phyloP scores from a whole-genome alignment of 805 yeast species.

The Scheffersomyces coipomensis region DNA sequence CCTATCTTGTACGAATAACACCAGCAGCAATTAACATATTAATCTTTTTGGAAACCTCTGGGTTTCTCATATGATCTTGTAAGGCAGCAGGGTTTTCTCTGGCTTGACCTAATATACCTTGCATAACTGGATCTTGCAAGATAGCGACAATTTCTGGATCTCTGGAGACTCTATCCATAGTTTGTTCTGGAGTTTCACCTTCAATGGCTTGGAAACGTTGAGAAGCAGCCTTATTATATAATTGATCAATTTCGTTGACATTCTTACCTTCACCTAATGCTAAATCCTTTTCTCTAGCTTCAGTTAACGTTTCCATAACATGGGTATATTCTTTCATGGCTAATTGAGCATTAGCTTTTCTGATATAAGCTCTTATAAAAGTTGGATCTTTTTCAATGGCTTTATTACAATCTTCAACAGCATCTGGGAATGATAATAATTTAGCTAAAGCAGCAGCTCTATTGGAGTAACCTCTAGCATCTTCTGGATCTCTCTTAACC shows the following conservation, averaged over 20 bases:
- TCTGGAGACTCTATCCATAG: conserved; percentile 82
- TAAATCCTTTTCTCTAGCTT: conserved; percentile 73
- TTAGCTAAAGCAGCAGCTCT: conserved; percentile 97
- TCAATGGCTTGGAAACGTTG: conserved; percentile 80
- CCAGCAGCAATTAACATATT: conserved; percentile 94
- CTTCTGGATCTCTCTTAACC: conserved; percentile 95
- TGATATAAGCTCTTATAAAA: conserved; percentile 91
- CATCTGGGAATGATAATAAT: conserved; percentile 96
- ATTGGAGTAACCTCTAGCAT: conserved; percentile 95
- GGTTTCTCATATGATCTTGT: conserved; percentile 97
- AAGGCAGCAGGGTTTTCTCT: conserved; percentile 94
- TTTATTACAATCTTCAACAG: conserved; percentile 83
- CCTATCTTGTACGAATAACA: conserved; percentile 83
- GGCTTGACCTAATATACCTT: conserved; percentile 90
- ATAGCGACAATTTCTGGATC: conserved; percentile 94
- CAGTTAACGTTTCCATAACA: conserved; percentile 77
- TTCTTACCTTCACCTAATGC: conserved; percentile 57
- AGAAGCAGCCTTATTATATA: conserved; percentile 71
- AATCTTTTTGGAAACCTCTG: conserved; percentile 85
- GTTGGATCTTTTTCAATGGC: conserved; percentile 88
- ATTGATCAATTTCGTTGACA: conserved; percentile 75
- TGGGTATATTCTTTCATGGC: conserved; percentile 84
- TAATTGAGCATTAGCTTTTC: conserved; percentile 93
- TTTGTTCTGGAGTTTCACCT: conserved; percentile 92
- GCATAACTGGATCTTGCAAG: conserved; percentile 94